phyloP scores from a whole-genome alignment of 2,329 filamentous ascomycete genomes.

The Colletotrichum brevisporum region DNA sequence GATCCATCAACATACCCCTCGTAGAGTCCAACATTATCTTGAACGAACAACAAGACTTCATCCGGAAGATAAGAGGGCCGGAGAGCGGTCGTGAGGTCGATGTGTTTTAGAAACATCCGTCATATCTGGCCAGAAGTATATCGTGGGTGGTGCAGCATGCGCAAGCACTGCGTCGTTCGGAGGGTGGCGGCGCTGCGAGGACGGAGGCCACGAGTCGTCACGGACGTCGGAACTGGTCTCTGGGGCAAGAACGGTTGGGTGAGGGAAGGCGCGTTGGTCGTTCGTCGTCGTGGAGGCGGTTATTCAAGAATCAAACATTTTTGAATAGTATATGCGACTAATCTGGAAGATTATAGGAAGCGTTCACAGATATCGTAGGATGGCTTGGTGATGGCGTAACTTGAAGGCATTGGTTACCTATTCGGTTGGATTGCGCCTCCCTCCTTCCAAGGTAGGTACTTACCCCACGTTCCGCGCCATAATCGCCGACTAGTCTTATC shows the following conservation, averaged over 20 bases:
- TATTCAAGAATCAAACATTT: slow-evolving; percentile 28
- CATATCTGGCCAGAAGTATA: slow-evolving; percentile 55
- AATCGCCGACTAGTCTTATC: not conserved
- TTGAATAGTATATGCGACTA: not conserved
- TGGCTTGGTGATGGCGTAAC: slow-evolving; percentile 14
- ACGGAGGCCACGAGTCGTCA: slow-evolving; percentile 25
- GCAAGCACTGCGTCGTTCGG: slow-evolving; percentile 21
- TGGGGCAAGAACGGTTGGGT: slow-evolving; percentile 3
- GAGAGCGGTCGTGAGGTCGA: slow-evolving; percentile 96
- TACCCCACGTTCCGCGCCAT: slow-evolving; percentile 23
- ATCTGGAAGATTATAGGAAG: not conserved
- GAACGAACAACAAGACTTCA: slow-evolving; percentile 95
- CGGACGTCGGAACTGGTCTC: slow-evolving; percentile 25
- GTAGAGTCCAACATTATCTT: slow-evolving; percentile 97
- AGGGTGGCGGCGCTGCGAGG: not conserved
- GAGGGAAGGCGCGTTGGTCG: slow-evolving; percentile 6
- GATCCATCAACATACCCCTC: slow-evolving; percentile 79
- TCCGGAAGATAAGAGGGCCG: slow-evolving; percentile 93
- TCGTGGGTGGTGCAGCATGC: not conserved
- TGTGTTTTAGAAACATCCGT: slow-evolving; percentile 97
- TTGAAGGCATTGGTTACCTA: slow-evolving; percentile 28
- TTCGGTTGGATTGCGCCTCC: not conserved
- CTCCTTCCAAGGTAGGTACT: slow-evolving; percentile 1
- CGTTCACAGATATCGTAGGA: not conserved
- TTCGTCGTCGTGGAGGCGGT: not conserved